Conservation (phyloP, 345 rosid genomes). For the Populus nigra region DNA sequence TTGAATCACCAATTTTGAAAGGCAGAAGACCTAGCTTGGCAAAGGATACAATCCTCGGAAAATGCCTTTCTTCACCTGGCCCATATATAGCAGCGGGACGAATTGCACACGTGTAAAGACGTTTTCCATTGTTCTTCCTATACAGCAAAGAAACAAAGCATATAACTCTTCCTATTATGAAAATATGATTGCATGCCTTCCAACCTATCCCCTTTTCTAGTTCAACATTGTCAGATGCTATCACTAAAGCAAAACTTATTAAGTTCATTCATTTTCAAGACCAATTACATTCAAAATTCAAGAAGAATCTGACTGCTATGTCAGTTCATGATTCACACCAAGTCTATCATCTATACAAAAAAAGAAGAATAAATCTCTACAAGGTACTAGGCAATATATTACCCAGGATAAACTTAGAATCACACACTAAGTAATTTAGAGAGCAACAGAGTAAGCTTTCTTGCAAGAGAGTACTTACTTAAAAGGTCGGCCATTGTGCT, state of each 20-base stretch:
- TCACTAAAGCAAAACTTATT: not conserved
- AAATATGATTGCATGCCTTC: not conserved
- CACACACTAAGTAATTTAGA: not conserved
- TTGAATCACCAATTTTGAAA: slow-evolving; percentile 64
- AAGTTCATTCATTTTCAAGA: not conserved
- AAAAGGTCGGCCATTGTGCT: slow-evolving; percentile 63
- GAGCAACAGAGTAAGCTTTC: not conserved
- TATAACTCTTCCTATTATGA: not conserved
- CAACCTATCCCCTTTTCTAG: not conserved
- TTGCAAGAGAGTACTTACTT: slow-evolving; percentile 48
- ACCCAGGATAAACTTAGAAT: no score
- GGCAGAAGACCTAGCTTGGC: slow-evolving; percentile 64
- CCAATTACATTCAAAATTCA: not conserved
- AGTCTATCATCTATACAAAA: not conserved
- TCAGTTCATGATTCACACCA: not conserved
- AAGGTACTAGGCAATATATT: no score
- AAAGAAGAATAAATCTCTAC: no score
- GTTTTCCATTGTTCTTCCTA: slow-evolving; percentile 55
- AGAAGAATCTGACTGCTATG: not conserved
- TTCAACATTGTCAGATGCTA: not conserved
- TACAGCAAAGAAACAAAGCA: slow-evolving; percentile 12
- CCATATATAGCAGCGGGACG: slow-evolving; percentile 97
- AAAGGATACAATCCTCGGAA: slow-evolving; percentile 73
- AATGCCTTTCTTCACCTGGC: slow-evolving; percentile 90
- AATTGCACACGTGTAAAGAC: slow-evolving; percentile 69